Base-by-base conservation (phyloP, 179 eudicot genomes). In the Silene noctiflora region DNA sequence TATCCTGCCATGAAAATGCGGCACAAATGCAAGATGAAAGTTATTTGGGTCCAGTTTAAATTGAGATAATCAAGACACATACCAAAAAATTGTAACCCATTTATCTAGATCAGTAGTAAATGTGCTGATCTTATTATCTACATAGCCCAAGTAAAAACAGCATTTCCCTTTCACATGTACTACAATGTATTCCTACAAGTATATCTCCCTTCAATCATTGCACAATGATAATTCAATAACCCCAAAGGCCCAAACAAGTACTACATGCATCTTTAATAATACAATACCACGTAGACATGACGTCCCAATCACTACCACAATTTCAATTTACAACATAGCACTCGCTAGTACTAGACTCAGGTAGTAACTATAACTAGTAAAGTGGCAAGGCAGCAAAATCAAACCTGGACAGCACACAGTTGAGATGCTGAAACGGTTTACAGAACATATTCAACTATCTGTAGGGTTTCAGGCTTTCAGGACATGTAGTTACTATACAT, bases 271-370 rank as follows among this genome's bases (percentile, higher is more conserved):
- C 33, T 29, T 29, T 29, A 29, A 29, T 29, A 29, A 25, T 29
- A 46, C 53, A 14, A 35, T 31, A 14, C 31, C 44, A 31, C 69
- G 12, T 2, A 4, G 5, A 6, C 69, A 14, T 16, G 20, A 29
- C 22, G 6, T 67, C 35, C 8, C 48, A 16, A 24, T 13, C 17
- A 22, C 67, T 62, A 22, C 3, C 53, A 8, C 14, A 3, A 39
- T n/a, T 67, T 35, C 51, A 67, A 35, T 21, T 69, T 51, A 69
- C 60, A 6, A 48, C 33, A 69, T 12, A 33, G 71, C 48, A n/a
- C 21, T 3, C 72, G 55, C 72, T 42, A 24, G 12, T 33, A 29
- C 25, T 22, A 62, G 63, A n/a, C 22, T 20, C 10, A 19, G 1
- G 63, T 20, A 24, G 63, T 19, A n/a, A 59, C 3, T 14, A 14